phyloP scores from a whole-genome alignment of 257 asterid genomes.

The Sherardia arvensis region DNA sequence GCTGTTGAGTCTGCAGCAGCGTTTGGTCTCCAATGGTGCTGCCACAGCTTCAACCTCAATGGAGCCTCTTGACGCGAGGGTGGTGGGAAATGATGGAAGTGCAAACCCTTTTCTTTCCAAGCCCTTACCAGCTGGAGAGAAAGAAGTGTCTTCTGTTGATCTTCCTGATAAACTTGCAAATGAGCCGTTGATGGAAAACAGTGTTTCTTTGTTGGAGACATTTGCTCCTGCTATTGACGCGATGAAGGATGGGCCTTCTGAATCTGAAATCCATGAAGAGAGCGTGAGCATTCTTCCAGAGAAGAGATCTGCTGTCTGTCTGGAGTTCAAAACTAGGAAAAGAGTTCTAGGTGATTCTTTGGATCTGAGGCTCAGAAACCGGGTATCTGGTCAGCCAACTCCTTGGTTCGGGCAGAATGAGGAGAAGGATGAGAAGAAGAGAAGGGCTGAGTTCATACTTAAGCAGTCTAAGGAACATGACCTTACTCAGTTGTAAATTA shows the following conservation, averaged over 20 bases:
- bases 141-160: slow-evolving; percentile 30
- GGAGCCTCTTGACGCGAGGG: slow-evolving; percentile 22
- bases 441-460: slow-evolving; percentile 75
- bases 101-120: slow-evolving; percentile 36
- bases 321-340: slow-evolving; percentile 67
- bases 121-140: slow-evolving; percentile 44
- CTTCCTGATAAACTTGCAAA: slow-evolving; percentile 33
- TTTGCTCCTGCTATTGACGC: slow-evolving; percentile 97
- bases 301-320: slow-evolving; percentile 53
- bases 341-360: slow-evolving; percentile 66
- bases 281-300: slow-evolving; percentile 33
- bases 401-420: slow-evolving; percentile 70
- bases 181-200: slow-evolving; percentile 25
- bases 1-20: slow-evolving; percentile 77
- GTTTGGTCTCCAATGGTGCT: slow-evolving; percentile 58
- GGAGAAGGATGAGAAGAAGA: slow-evolving; percentile 83
- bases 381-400: slow-evolving; percentile 37
- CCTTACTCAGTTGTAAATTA: slow-evolving; percentile 79
- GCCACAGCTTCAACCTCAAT: slow-evolving; percentile 38
- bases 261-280: slow-evolving; percentile 51
- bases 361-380: slow-evolving; percentile 74
- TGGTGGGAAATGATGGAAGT: slow-evolving; percentile 23
- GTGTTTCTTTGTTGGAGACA: slow-evolving; percentile 61
- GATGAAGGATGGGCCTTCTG: slow-evolving; percentile 63
- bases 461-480: slow-evolving; percentile 67